Conservation (phyloP, 768 basidiomycete species). For the Chiua virens region DNA sequence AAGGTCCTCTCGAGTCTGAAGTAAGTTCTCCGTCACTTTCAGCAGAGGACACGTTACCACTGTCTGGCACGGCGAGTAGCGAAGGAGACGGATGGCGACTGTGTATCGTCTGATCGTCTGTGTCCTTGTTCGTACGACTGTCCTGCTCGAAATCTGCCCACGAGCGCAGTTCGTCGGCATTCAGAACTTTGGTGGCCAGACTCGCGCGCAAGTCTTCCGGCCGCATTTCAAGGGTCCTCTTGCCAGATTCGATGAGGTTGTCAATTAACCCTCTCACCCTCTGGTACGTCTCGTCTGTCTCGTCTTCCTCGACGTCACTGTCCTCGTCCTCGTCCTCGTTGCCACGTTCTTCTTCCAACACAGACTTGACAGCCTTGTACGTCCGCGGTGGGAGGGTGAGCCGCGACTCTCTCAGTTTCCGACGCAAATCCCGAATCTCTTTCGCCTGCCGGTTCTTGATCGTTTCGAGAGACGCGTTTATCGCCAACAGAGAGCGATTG, state of each 20-base stretch:
- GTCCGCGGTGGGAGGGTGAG: slow-evolving; percentile 71
- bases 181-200: slow-evolving; percentile 65
- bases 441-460: slow-evolving; percentile 77
- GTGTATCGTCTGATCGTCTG: slow-evolving; percentile 33
- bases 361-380: slow-evolving; percentile 55
- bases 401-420: slow-evolving; percentile 79
- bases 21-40: slow-evolving; percentile 32
- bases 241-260: slow-evolving; percentile 55
- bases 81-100: slow-evolving; percentile 11
- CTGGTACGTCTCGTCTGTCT: slow-evolving; percentile 60
- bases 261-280: slow-evolving; percentile 68
- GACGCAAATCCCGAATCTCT: slow-evolving; percentile 82
- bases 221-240: slow-evolving; percentile 59
- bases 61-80: slow-evolving; percentile 20
- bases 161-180: slow-evolving; percentile 65
- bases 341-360: slow-evolving; percentile 41
- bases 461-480: slow-evolving; percentile 81
- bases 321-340: slow-evolving; percentile 44
- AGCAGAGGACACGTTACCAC: slow-evolving; percentile 10
- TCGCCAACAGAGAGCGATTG: slow-evolving; percentile 79
- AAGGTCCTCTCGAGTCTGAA: slow-evolving; percentile 9
- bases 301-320: slow-evolving; percentile 38
- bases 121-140: slow-evolving; percentile 17
- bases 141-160: slow-evolving; percentile 47
- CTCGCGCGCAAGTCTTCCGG: slow-evolving; percentile 51